Evolutionary conservation across 2,329 filamentous ascomycete genomes (phyloP), one percentile per base, ranked within the genome.

Genomic region (Diaporthe batatas): DNA sequence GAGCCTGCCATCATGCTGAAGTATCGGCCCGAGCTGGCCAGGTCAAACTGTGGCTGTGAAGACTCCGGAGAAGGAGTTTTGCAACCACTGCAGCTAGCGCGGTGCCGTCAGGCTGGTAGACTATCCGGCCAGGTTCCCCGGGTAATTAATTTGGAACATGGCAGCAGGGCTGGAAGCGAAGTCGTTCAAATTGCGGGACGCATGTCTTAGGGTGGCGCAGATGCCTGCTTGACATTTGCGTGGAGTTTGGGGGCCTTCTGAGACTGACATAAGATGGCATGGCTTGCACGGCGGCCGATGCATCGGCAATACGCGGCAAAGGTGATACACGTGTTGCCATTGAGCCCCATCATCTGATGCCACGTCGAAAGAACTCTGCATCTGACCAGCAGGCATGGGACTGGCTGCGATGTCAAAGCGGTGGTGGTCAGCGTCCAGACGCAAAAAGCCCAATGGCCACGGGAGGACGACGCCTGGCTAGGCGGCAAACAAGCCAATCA

Each of bases 351-450:
- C 62, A 67, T 23, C 62, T 53, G 62, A 67, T 53, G 47, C 62
- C 62, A 67, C 62, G 44, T 67, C 62, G 36, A 67, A 29, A 67
- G 44, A 65, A 53, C 21, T 67, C 62, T 67, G 62, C 62, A 67
- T 67, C 62, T 67, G 62, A 67, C 62, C 62, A 67, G 47, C 62
- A 67, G 47, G 21, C 62, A 67, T 39, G 44, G 29, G 51, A 57
- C 51, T 69, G 49, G 49, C 44, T 51, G 49, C 42, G 53, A 44
- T 67, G 62, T 67, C 62, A 67, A 53, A 53, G 49, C 53, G 55
- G 53, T 68, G 70, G 70, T 72, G 70, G 70, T 72, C 70, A 72
- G 62, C 54, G 29, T 59, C 42, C 44, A 53, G 62, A 36, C 32
- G n/a, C 44, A 21, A 34, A 53, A 25, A 39, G 44, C 29, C 62